Conservation (phyloP, 2,329 filamentous ascomycete genomes). For the Gaeumannomyces sp. region DNA sequence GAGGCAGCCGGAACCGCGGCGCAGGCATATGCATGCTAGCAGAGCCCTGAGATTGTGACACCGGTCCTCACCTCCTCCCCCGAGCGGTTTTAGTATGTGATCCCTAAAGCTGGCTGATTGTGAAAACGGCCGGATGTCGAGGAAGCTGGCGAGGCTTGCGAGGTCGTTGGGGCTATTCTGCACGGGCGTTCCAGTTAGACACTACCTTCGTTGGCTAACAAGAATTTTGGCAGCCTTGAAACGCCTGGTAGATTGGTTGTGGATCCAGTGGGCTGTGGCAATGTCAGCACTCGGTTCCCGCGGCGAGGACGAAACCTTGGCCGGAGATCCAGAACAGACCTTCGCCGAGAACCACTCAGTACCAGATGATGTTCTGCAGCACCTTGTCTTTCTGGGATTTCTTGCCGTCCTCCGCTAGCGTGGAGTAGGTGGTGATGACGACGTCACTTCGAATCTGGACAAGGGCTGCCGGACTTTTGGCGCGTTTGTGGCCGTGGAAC, state of each 20-base stretch:
- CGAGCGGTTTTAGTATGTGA: conserved; percentile 35
- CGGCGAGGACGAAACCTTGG: not conserved
- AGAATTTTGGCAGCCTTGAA: not conserved
- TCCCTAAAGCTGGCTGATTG: conserved; percentile 34
- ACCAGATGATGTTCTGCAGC: not conserved
- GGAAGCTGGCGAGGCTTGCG: conserved; percentile 42
- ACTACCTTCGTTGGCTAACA: conserved; percentile 34
- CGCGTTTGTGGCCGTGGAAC: not conserved
- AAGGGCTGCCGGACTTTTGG: not conserved
- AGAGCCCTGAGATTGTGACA: conserved; percentile 27
- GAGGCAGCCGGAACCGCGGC: conserved; percentile 35
- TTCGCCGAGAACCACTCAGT: not conserved
- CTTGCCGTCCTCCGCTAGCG: not conserved
- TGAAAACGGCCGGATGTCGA: conserved; percentile 36
- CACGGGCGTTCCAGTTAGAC: conserved; percentile 46
- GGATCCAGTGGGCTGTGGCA: not conserved
- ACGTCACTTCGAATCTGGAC: not conserved
- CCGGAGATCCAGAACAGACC: not conserved
- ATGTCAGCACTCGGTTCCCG: not conserved
- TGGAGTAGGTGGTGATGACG: not conserved
- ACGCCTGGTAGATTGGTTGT: not conserved
- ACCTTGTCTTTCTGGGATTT: not conserved
- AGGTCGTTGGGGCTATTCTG: conserved; percentile 48
- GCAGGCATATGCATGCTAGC: conserved; percentile 32
- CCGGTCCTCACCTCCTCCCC: conserved; percentile 16